These are phyloP conservation scores for Harrya chromipes DNA, from an alignment of 768 basidiomycete genomes.

Conservation along the genomic window DNA sequence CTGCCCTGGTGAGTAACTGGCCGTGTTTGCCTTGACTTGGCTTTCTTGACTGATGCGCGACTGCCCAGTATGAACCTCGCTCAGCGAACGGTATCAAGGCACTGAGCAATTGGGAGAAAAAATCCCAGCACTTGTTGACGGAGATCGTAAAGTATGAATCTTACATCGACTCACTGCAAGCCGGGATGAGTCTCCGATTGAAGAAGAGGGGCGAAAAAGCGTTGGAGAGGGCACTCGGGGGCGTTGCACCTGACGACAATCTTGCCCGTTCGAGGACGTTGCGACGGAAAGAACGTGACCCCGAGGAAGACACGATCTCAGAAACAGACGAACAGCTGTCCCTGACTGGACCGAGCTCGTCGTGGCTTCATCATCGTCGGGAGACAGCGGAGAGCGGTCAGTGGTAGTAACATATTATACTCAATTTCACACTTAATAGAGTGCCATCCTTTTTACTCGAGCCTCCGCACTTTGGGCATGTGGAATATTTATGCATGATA, in stretches of 20 bases:
- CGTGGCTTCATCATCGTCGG: slow-evolving; percentile 37
- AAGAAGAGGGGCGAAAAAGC: slow-evolving; percentile 91
- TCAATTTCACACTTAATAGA: slow-evolving; percentile 17
- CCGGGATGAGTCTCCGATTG: slow-evolving; percentile 79
- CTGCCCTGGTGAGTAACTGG: slow-evolving; percentile 54
- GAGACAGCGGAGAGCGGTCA: slow-evolving; percentile 41
- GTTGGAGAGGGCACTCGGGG: slow-evolving; percentile 55
- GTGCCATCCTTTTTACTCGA: slow-evolving; percentile 1
- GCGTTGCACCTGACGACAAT: slow-evolving; percentile 30
- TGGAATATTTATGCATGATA: slow-evolving; percentile 34
- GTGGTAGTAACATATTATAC: slow-evolving; percentile 21
- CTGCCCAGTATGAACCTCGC: slow-evolving; percentile 71
- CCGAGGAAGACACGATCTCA: slow-evolving; percentile 45
- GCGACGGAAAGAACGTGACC: slow-evolving; percentile 39
- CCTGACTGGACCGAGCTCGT: slow-evolving; percentile 24
- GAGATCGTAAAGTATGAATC: slow-evolving; percentile 96
- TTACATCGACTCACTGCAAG: slow-evolving; percentile 86
- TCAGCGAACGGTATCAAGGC: slow-evolving; percentile 75
- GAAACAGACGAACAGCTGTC: slow-evolving; percentile 43
- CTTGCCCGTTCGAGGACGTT: slow-evolving; percentile 28
- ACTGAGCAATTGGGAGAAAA: slow-evolving; percentile 88
- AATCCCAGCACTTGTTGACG: slow-evolving; percentile 81
- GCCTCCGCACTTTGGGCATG: slow-evolving; percentile 12
- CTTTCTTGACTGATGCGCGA: slow-evolving; percentile 10
- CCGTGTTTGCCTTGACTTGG: not conserved